Conservation (phyloP, 2,329 filamentous ascomycete genomes). For the Penicillium crustosum region DNA sequence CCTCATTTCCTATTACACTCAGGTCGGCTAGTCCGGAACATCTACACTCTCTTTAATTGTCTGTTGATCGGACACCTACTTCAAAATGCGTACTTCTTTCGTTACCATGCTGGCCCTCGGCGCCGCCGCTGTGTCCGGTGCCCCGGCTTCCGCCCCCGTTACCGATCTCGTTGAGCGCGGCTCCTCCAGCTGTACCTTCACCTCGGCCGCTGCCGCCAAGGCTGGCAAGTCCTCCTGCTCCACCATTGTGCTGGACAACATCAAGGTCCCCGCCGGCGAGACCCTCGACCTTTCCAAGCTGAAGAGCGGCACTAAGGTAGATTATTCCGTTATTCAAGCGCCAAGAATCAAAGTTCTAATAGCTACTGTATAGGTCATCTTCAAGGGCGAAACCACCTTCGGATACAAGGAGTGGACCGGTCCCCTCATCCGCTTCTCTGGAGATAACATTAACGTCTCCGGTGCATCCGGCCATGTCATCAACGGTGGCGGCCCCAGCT, state of each 20-base stretch:
- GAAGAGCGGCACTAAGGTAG: conserved; percentile 50
- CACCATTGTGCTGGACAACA: conserved; percentile 53
- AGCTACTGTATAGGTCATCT: conserved; percentile 50
- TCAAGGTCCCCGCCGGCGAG: conserved; percentile 58
- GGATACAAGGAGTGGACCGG: conserved; percentile 65
- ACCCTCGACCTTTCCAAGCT: conserved; percentile 60
- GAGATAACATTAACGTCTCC: conserved; percentile 53
- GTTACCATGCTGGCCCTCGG: conserved; percentile 22
- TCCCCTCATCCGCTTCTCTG: conserved; percentile 62
- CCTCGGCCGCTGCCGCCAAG: conserved; percentile 49
- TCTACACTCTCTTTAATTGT: conserved; percentile 16
- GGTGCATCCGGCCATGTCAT: conserved; percentile 54
- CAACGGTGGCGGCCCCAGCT: conserved; percentile 56
- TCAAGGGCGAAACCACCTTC: conserved; percentile 65
- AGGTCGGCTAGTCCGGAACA: conserved; percentile 1
- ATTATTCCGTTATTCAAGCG: background rate
- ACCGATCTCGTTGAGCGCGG: conserved; percentile 29
- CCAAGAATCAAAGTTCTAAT: background rate
- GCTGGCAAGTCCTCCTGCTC: conserved; percentile 54
- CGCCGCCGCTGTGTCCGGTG: conserved; percentile 24
- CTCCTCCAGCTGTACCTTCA: conserved; percentile 56
- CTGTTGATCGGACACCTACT: conserved; percentile 25
- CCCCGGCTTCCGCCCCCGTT: conserved; percentile 22
- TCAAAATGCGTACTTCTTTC: conserved; percentile 23
- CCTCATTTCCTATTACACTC: background rate